A percentile compares a stretch with the other conserved stretches of the same genome.
phyloP scores from a whole-genome alignment of 1,284 basidiomycete genomes.

The Marasmius oreades region DNA sequence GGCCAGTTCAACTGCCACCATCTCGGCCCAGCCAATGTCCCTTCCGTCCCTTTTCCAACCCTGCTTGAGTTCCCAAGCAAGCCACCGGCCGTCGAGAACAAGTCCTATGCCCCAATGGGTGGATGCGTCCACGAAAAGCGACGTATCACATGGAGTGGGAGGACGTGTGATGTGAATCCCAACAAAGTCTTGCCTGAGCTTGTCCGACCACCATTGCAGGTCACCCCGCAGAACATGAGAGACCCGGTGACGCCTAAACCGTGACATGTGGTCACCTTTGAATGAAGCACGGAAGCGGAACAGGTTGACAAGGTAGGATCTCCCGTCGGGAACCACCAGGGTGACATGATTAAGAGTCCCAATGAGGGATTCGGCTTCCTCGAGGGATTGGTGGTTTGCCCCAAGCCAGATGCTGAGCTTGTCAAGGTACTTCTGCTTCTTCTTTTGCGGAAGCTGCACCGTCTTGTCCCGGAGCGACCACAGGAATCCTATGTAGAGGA shows the following conservation, averaged over 20 bases:
- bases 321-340: constrained; percentile 5
- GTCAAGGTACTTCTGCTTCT: constrained; percentile 16
- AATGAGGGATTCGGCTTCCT: not conserved
- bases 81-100: constrained; percentile 19
- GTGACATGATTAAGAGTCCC: constrained; percentile 18
- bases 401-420: not conserved
- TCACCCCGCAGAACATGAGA: constrained; percentile 16
- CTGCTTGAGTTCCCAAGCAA: constrained; percentile 20
- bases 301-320: constrained; percentile 5
- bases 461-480: constrained; percentile 27
- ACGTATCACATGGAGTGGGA: not conserved
- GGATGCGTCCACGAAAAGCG: constrained; percentile 26
- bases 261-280: too few relatives aligned
- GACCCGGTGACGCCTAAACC: too few relatives aligned
- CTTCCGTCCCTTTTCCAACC: constrained; percentile 22
- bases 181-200: constrained; percentile 1
- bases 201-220: constrained; percentile 10
- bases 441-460: constrained; percentile 24
- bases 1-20: constrained; percentile 27
- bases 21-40: constrained; percentile 34
- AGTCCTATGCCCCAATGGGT: constrained; percentile 23
- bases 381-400: not conserved
- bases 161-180: constrained; percentile 9
- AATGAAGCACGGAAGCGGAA: constrained; percentile 11
- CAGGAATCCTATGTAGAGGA: too few relatives aligned